These are phyloP conservation scores for Parasarocladium wereldwijsianum DNA, from an alignment of 2,329 filamentous ascomycete genomes.

Conservation along the genomic window DNA sequence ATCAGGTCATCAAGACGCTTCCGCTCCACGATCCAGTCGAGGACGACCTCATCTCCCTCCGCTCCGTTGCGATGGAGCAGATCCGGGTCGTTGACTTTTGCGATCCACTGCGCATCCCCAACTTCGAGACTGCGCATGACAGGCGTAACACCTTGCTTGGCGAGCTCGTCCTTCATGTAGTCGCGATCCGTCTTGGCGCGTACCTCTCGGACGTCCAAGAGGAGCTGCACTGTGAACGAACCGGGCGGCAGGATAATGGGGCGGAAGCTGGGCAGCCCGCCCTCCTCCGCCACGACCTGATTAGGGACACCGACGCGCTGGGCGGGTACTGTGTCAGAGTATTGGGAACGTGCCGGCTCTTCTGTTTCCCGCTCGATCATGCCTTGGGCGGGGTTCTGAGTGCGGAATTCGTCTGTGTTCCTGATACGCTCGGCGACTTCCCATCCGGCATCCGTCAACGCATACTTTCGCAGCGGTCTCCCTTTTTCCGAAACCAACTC, in stretches of 20 bases:
- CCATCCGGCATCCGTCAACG: slow-evolving; percentile 64
- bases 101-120: slow-evolving; percentile 68
- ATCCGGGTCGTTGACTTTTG: slow-evolving; percentile 48
- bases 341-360: slow-evolving; percentile 5
- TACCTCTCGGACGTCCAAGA: slow-evolving; percentile 64
- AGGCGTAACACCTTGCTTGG: slow-evolving; percentile 48
- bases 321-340: slow-evolving; percentile 15
- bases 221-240: slow-evolving; percentile 55
- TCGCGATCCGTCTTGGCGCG: slow-evolving; percentile 59
- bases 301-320: too few relatives aligned
- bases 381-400: slow-evolving; percentile 4
- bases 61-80: slow-evolving; percentile 40
- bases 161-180: slow-evolving; percentile 60
- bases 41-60: slow-evolving; percentile 54
- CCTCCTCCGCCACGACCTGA: slow-evolving; percentile 14
- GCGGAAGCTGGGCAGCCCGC: slow-evolving; percentile 30
- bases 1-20: slow-evolving; percentile 70
- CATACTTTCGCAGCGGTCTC: slow-evolving; percentile 51
- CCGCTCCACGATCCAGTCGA: slow-evolving; percentile 71
- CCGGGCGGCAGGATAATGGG: slow-evolving; percentile 49
- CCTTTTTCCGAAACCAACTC: slow-evolving; percentile 61
- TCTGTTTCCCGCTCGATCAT: background rate
- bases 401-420: slow-evolving; percentile 21
- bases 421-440: slow-evolving; percentile 54
- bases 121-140: slow-evolving; percentile 56